Evolutionary conservation across 2,329 filamentous ascomycete species (phyloP), one percentile per base, ranked within the genome.

Genomic region (Lachnellula arida): DNA sequence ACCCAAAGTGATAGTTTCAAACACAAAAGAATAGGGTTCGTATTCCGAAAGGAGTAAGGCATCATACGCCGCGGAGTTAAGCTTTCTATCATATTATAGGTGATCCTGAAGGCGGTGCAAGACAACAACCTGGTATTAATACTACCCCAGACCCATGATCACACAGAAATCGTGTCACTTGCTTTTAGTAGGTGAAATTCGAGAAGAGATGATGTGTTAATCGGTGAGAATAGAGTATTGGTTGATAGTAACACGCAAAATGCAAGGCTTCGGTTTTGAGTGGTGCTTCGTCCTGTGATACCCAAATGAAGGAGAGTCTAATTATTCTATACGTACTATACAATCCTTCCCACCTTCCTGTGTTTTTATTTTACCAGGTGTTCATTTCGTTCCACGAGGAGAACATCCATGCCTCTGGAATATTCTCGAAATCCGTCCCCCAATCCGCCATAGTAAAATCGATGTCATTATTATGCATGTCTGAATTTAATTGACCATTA

Each of bases 391-490:
- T 39, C 51, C 51, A 56, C 4, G 34, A 46, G 7, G 51, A 23
- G 19, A 53, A 51, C 19, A 58, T 32, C 53, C 56, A 58, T 4
- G 44, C 39, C 42, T 58, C 53, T n/a, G 53, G 32, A 4, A 52
- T 46, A 9, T 58, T 44, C 11, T 23, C 56, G 17, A 63, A 63
- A 17, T 60, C 46, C 51, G 55, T 54, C 15, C 28, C 46, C 50
- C 54, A 49, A 44, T 63, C 60, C 46, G 58, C 51, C 53, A 62
- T 55, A 40, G 40, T 35, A 0, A 47, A 49, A 11, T 55, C 47
- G 44, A 40, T 37, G 4, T 35, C 35, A 17, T 35, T 44, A n/a
- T 50, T 39, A 14, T 49, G 53, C 11, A 53, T n/a, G 4, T 44
- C 34, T 42, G 25, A 44, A 49, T 42, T 15, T 23, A 28, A 17